Evolutionary conservation across 257 asterid genomes (phyloP).

Genomic region (Penstemon eatonii): DNA sequence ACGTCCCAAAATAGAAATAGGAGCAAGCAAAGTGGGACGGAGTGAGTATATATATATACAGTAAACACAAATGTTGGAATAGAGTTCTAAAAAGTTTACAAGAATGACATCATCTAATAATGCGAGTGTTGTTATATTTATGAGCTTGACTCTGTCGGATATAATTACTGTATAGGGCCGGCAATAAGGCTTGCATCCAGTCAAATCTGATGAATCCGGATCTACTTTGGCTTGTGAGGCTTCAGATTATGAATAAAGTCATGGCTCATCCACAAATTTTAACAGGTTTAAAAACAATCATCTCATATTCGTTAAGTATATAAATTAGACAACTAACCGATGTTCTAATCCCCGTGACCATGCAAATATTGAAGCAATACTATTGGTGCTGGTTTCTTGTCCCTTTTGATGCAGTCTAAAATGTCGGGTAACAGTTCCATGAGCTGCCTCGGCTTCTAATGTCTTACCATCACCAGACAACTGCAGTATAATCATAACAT

Average conservation of each 20-base stretch:
- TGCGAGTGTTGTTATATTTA: too few species aligned
- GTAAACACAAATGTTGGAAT: not conserved
- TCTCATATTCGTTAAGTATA: not conserved
- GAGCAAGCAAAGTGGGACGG: too few species aligned
- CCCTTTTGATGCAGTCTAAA: conserved; percentile 86
- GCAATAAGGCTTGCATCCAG: too few species aligned
- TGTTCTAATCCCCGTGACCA: conserved; percentile 91
- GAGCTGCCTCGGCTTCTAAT: conserved; percentile 96
- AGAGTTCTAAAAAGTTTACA: not conserved
- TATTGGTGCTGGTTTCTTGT: conserved; percentile 92
- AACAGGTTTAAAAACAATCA: not conserved
- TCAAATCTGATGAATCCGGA: too few species aligned
- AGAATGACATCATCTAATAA: not conserved
- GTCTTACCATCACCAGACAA: conserved; percentile 93
- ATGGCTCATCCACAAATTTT: not conserved
- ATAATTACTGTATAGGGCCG: too few species aligned
- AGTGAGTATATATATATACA: too few species aligned
- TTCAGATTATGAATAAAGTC: conserved; percentile 3
- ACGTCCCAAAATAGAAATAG: too few species aligned
- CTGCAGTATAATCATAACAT: conserved; percentile 39
- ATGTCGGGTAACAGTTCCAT: conserved; percentile 95
- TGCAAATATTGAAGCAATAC: conserved; percentile 94
- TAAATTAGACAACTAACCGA: conserved; percentile 44
- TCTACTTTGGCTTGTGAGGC: too few species aligned
- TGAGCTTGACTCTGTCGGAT: too few species aligned